Base-by-base conservation (phyloP, 2,329 filamentous ascomycete genomes). In the Ophiosphaerella korrae region DNA sequence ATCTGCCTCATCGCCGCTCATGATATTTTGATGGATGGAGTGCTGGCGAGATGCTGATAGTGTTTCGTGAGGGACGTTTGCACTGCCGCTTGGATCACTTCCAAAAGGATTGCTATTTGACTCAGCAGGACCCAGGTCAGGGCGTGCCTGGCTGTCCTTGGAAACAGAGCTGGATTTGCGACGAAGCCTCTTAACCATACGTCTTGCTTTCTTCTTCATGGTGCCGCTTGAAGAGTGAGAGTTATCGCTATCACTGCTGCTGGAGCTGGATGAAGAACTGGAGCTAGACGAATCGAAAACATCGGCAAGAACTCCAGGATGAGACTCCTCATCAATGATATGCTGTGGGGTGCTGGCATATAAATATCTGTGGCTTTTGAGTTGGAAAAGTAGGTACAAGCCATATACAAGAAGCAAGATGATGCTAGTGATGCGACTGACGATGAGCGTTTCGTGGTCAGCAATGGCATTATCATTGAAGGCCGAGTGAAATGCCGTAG, bases 401-500 rank as follows among this genome's bases (percentile, higher is more conserved):
- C 86, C 76, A 70, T 96, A 96, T 9, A 96, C 88, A 31, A 96
- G 70, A 2, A 96, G 81, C 7, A 96, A 78, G 44, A 95, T 88
- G 26, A 96, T 87, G 75, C 91, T 96, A 31, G 91, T 96, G 56
- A 90, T 92, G 42, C 91, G 89, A 70, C 90, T 96, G 55, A 97
- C 90, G 71, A 91, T 88, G 47, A 96, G 78, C 0, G 91, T 92
- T 57, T 88, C 78, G 3, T 66, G 74, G 63, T 94, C 88, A 14
- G 91, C 92, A 24, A 80, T 74, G 0, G 68, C 68, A 9, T 77
- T 74, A 61, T 88, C 79, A 13, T 75, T 83, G 75, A 94, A 97
- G 0, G 92, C 94, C 13, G 91, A 90, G 68, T 97, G 91, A 72
- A 97, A 97, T 4, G 92, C 92, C 31, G 92, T 96, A 81, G 92